phyloP scores from a whole-genome alignment of 2,329 filamentous ascomycete genomes.

The Monosporascus sp. region DNA sequence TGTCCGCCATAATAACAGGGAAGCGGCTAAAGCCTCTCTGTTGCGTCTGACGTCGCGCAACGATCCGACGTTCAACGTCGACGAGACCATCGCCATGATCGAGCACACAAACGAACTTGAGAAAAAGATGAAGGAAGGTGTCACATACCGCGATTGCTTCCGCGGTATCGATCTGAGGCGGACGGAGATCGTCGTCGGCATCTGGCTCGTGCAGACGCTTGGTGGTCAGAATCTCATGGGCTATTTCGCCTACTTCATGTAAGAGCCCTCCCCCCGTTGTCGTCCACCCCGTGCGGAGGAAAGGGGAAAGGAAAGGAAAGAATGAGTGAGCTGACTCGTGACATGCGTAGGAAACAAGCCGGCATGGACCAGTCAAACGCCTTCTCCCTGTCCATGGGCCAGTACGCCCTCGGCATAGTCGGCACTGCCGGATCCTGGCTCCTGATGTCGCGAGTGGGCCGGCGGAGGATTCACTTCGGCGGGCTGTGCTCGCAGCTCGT shows the following conservation, averaged over 20 bases:
- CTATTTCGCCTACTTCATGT: slow-evolving; percentile 41
- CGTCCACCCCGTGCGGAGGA: slow-evolving; percentile 7
- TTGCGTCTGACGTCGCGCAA: slow-evolving; percentile 35
- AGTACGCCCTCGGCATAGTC: slow-evolving; percentile 45
- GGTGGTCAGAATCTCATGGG: slow-evolving; percentile 46
- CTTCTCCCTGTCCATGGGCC: slow-evolving; percentile 41
- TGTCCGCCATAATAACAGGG: slow-evolving; percentile 37
- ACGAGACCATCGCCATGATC: slow-evolving; percentile 49
- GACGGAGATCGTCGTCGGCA: slow-evolving; percentile 45
- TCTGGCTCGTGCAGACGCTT: slow-evolving; percentile 45
- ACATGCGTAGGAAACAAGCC: slow-evolving; percentile 31
- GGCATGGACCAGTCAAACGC: slow-evolving; percentile 39
- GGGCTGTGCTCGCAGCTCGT: slow-evolving; percentile 37
- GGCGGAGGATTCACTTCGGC: slow-evolving; percentile 43
- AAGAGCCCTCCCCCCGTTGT: slow-evolving; percentile 4
- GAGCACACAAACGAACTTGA: slow-evolving; percentile 48
- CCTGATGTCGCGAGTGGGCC: slow-evolving; percentile 43
- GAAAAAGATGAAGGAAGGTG: slow-evolving; percentile 36
- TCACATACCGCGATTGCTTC: slow-evolving; percentile 47
- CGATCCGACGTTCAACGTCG: slow-evolving; percentile 35
- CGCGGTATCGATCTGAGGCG: slow-evolving; percentile 45
- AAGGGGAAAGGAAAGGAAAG: neutral
- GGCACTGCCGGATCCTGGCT: slow-evolving; percentile 48
- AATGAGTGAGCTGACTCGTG: neutral
- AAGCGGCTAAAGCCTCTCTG: slow-evolving; percentile 36